These are phyloP conservation scores for Tephrocybe sp. DNA, from an alignment of 768 basidiomycete species.

Conservation along the genomic window DNA sequence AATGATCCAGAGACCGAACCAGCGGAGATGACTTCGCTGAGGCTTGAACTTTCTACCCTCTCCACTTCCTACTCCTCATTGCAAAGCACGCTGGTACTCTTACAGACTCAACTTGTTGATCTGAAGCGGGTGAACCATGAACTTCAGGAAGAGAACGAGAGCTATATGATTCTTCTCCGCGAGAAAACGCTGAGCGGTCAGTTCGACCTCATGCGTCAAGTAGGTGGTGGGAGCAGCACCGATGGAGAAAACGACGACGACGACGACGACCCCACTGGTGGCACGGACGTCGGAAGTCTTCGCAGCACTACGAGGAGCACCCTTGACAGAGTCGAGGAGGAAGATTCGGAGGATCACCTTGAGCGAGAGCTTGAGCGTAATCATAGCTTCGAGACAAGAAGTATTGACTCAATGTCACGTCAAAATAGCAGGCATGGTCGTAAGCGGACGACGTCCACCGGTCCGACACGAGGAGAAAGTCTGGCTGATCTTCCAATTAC, in stretches of 20 bases:
- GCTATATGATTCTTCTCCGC: conserved; percentile 90
- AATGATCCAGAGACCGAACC: conserved; percentile 73
- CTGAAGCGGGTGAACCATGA: conserved; percentile 86
- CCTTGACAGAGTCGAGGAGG: conserved; percentile 67
- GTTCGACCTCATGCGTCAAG: conserved; percentile 74
- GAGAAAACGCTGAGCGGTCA: conserved; percentile 92
- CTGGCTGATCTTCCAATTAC: conserved; percentile 85
- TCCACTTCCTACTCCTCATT: conserved; percentile 84
- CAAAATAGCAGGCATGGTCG: conserved; percentile 45
- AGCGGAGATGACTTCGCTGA: conserved; percentile 85
- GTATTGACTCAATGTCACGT: conserved; percentile 38
- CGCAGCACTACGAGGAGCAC: conserved; percentile 56
- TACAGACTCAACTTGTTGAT: conserved; percentile 84
- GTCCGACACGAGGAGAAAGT: conserved; percentile 71
- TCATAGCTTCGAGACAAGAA: conserved; percentile 27
- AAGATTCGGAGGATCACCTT: conserved; percentile 42
- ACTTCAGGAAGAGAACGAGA: conserved; percentile 94
- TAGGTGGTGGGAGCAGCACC: conserved; percentile 43
- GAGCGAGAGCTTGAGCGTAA: conserved; percentile 40
- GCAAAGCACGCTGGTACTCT: conserved; percentile 79
- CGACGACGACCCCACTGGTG: conserved; percentile 38
- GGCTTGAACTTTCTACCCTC: conserved; percentile 82
- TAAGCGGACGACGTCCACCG: conserved; percentile 48
- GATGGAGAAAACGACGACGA: conserved; percentile 39
- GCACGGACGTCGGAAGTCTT: conserved; percentile 53